Evolutionary conservation across 768 basidiomycete species (phyloP).

Genomic region (Pleurotus giganteus): DNA sequence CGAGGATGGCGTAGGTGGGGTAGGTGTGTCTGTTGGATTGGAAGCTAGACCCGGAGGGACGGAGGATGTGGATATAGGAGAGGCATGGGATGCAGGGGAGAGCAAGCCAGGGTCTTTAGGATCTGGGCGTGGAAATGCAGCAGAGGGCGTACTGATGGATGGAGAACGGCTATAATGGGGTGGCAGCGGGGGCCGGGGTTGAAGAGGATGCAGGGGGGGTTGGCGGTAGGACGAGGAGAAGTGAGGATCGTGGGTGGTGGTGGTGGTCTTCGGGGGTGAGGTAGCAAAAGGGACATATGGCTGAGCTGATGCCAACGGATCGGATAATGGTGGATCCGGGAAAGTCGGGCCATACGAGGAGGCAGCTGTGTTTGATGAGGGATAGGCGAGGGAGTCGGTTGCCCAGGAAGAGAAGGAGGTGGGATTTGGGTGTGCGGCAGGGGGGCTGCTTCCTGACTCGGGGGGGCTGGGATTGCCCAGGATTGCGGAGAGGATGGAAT

Average conservation of each 20-base stretch:
- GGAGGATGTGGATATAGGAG: constrained; percentile 39
- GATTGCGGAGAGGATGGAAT: constrained; percentile 91
- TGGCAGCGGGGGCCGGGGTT: constrained; percentile 42
- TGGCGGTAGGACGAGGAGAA: constrained; percentile 23
- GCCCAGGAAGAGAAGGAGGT: constrained; percentile 31
- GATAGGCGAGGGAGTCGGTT: constrained; percentile 39
- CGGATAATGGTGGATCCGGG: constrained; percentile 37
- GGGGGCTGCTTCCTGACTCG: constrained; percentile 41
- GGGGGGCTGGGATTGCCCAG: constrained; percentile 73
- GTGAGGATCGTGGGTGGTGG: constrained; percentile 14
- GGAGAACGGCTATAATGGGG: constrained; percentile 11
- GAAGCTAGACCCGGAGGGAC: constrained; percentile 37
- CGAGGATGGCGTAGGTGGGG: constrained; percentile 20
- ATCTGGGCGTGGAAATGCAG: constrained; percentile 6
- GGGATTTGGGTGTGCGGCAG: constrained; percentile 36
- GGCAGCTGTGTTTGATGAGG: constrained; percentile 26
- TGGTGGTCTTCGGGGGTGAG: not conserved
- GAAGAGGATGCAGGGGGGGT: constrained; percentile 39
- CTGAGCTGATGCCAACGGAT: constrained; percentile 1
- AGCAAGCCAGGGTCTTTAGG: constrained; percentile 23
- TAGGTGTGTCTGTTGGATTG: constrained; percentile 7
- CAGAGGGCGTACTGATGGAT: constrained; percentile 10
- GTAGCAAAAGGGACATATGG: not conserved
- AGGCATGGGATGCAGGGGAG: constrained; percentile 36
- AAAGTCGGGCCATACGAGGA: constrained; percentile 30